Evolutionary conservation across 352 stramenopile genomes (phyloP).

Genomic region (Pythium dissotocum): DNA sequence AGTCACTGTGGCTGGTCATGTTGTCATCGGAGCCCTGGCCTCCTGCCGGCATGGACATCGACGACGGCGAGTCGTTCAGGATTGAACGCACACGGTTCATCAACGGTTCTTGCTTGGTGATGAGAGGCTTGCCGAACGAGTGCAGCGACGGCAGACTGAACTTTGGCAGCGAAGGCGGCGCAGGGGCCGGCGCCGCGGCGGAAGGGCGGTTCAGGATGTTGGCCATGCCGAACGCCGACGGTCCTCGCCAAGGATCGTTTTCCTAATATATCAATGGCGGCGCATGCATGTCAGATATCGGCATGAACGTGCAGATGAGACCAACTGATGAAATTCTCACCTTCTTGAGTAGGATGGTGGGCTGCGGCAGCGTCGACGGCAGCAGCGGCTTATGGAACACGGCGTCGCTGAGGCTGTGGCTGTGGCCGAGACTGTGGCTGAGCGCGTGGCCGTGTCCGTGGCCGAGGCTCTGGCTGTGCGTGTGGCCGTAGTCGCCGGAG

Average conservation of each 20-base stretch:
- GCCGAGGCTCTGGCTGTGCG: slow-evolving; percentile 1
- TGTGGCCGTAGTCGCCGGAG: slow-evolving; percentile 9
- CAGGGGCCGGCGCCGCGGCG: slow-evolving; percentile 11
- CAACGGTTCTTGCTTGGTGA: slow-evolving; percentile 51
- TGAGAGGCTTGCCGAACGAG: slow-evolving; percentile 64
- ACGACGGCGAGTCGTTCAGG: slow-evolving; percentile 36
- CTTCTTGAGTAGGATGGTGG: slow-evolving; percentile 27
- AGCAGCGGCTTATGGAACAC: slow-evolving; percentile 9
- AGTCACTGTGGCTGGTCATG: slow-evolving; percentile 24
- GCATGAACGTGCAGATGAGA: no score
- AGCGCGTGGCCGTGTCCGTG: slow-evolving; percentile 1
- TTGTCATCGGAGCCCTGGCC: slow-evolving; percentile 13
- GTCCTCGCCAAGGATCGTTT: slow-evolving; percentile 63
- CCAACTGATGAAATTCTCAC: slow-evolving; percentile 4
- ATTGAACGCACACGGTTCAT: slow-evolving; percentile 36
- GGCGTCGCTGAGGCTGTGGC: neutral
- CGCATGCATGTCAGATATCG: neutral
- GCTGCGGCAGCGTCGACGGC: slow-evolving; percentile 12
- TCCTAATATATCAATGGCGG: slow-evolving; percentile 41
- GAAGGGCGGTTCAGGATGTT: slow-evolving; percentile 69
- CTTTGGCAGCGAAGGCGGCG: slow-evolving; percentile 39
- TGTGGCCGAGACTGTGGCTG: neutral
- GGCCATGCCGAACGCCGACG: slow-evolving; percentile 72
- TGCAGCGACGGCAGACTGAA: slow-evolving; percentile 82
- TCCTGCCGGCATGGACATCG: slow-evolving; percentile 13